Evolutionary conservation across 1,284 basidiomycete genomes (phyloP).

Genomic region (Puccinia triticina): DNA sequence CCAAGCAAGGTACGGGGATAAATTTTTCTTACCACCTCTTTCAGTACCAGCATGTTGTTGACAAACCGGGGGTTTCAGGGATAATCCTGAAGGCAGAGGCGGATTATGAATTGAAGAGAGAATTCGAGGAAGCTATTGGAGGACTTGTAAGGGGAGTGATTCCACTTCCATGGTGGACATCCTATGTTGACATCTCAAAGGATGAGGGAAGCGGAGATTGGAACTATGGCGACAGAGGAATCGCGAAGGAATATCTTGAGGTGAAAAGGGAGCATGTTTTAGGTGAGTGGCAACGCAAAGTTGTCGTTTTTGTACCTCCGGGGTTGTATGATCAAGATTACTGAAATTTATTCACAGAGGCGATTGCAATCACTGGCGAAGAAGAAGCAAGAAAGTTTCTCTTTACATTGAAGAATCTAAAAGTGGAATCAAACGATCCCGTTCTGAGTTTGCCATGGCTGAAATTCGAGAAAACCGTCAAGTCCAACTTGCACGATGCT

Average conservation of each 20-base stretch:
- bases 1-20: conserved; percentile 33
- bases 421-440: neutral
- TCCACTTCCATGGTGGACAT: conserved; percentile 37
- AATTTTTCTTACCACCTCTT: neutral
- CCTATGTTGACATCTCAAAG: neutral
- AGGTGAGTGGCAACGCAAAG: conserved; percentile 1
- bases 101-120: conserved; percentile 28
- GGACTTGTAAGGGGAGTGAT: neutral
- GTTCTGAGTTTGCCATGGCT: conserved; percentile 28
- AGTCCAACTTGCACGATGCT: neutral
- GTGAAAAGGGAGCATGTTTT: conserved; percentile 28
- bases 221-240: neutral
- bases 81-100: conserved; percentile 29
- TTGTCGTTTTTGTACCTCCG: neutral
- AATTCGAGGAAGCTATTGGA: conserved; percentile 33
- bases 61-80: neutral
- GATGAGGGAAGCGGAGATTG: neutral
- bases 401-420: neutral
- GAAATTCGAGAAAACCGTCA: neutral
- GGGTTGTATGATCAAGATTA: neutral
- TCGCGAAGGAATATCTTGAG: conserved; percentile 5
- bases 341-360: conserved; percentile 14
- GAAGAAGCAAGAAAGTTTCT: neutral
- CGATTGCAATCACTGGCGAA: neutral
- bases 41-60: neutral